Percentiles rank a stretch among this genome's conserved stretches.
Conservation (phyloP, 2,329 filamentous ascomycete species). For the Diaporthe vaccinii region DNA sequence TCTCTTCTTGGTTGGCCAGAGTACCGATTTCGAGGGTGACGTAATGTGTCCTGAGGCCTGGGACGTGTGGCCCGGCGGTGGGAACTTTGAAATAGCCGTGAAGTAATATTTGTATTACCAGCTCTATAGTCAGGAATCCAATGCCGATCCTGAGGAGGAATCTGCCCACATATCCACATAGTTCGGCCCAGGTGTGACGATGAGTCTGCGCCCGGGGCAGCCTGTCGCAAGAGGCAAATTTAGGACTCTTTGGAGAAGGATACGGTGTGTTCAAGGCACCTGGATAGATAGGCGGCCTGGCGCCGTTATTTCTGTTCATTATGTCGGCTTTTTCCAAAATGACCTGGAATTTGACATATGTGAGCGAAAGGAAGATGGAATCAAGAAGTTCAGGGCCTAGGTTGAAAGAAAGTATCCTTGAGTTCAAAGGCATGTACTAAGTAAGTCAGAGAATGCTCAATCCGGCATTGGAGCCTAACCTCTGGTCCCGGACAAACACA, state of each 20-base stretch:
- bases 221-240: neutral
- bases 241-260: neutral
- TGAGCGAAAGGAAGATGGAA: neutral
- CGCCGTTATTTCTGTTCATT: neutral
- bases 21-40: neutral
- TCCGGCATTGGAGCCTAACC: neutral
- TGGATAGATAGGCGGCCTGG: neutral
- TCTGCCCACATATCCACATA: no score
- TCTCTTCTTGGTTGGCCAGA: neutral
- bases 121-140: neutral
- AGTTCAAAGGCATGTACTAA: neutral
- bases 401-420: no score
- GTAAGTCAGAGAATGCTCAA: neutral
- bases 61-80: neutral
- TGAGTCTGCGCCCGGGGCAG: neutral
- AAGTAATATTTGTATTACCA: neutral
- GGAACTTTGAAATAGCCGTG: neutral
- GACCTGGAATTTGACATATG: neutral
- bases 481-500: neutral
- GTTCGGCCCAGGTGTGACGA: neutral
- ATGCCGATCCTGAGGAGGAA: no score
- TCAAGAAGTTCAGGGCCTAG: neutral
- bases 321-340: neutral
- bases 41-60: neutral
- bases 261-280: neutral